Conservation (phyloP, 495 filamentous ascomycete species). For the Parathielavia hyrcaniae region DNA sequence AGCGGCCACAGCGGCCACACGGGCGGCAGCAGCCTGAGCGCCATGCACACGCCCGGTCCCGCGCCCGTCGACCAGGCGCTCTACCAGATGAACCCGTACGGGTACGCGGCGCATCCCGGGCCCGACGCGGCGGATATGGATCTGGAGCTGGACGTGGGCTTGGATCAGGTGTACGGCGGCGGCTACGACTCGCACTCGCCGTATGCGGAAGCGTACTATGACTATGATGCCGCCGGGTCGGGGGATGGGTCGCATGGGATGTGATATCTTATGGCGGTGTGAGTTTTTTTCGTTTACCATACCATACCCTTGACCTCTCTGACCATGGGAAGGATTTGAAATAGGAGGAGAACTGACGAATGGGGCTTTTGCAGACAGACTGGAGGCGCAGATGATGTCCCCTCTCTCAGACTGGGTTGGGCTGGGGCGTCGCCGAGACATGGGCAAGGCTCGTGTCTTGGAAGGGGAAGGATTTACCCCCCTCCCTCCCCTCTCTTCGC, state of each 20-base stretch:
- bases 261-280: not conserved
- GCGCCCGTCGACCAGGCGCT: slow-evolving; percentile 5
- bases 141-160: not conserved
- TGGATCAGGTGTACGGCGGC: too few species aligned
- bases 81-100: slow-evolving; percentile 15
- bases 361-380: too few species aligned
- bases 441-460: not conserved
- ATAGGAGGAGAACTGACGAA: too few species aligned
- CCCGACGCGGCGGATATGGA: not conserved
- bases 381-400: too few species aligned
- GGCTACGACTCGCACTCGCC: slow-evolving; percentile 2
- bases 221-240: slow-evolving; percentile 1
- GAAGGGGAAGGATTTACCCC: slow-evolving; percentile 1
- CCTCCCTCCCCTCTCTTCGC: not conserved
- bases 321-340: not conserved
- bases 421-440: not conserved
- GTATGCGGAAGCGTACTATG: slow-evolving; percentile 12
- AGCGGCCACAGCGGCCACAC: slow-evolving; percentile 13
- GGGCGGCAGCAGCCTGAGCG: not conserved
- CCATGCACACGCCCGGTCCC: not conserved
- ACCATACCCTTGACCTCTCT: too few species aligned
- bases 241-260: slow-evolving; percentile 2
- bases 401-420: too few species aligned
- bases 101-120: slow-evolving; percentile 5
- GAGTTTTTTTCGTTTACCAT: not conserved